phyloP scores from a whole-genome alignment of 192 early-diverging fungal genomes.

The Mortierella claussenii region DNA sequence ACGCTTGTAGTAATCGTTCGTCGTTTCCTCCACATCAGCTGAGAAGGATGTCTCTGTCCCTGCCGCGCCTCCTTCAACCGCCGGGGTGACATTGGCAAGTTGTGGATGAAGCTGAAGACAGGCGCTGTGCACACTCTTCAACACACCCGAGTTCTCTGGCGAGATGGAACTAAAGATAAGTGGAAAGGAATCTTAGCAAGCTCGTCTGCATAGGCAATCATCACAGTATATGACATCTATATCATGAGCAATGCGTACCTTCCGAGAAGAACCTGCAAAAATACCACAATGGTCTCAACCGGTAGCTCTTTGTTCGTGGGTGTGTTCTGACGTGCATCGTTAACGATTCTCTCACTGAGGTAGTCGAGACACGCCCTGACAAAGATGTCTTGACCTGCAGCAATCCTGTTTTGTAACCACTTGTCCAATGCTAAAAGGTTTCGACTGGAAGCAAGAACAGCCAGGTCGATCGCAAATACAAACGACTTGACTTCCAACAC shows the following conservation, averaged over 20 bases:
- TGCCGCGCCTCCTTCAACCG: constrained; percentile 58
- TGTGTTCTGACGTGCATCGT: constrained; percentile 60
- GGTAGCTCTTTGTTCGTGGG: constrained; percentile 57
- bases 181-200: too few relatives aligned
- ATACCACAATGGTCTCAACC: constrained; percentile 72
- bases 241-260: constrained; percentile 46
- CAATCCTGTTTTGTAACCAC: constrained; percentile 82
- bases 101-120: constrained; percentile 64
- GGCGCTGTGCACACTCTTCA: constrained; percentile 67
- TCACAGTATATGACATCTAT: too few relatives aligned
- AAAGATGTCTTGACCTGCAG: constrained; percentile 72
- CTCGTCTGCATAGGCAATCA: too few relatives aligned
- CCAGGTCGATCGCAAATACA: constrained; percentile 81
- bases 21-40: constrained; percentile 81
- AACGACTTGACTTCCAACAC: constrained; percentile 76
- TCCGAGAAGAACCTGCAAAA: constrained; percentile 71
- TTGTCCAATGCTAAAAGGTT: constrained; percentile 87
- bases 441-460: constrained; percentile 78
- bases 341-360: constrained; percentile 70
- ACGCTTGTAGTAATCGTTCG: constrained; percentile 78
- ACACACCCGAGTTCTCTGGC: constrained; percentile 66
- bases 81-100: constrained; percentile 52
- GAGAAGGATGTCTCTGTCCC: constrained; percentile 64
- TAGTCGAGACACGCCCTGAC: constrained; percentile 79
- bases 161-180: constrained; percentile 72